Base-by-base conservation (phyloP, 2,329 filamentous ascomycete species). In the Diplodia sapinea region DNA sequence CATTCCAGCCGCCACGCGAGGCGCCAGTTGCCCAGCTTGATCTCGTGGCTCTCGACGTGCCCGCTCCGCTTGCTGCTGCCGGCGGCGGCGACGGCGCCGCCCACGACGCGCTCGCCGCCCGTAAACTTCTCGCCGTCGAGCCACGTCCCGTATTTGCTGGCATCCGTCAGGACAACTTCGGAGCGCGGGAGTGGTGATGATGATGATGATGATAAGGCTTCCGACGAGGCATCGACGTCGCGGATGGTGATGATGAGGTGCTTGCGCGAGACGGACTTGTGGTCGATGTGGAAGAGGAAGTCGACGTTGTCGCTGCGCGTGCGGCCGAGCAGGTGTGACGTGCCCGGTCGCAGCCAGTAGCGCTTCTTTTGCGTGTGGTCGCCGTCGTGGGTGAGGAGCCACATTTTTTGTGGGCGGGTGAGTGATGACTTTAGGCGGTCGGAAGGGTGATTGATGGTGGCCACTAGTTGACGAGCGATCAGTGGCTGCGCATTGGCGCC, bases 181-280 rank as follows among this genome's bases (percentile, higher is more conserved):
- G 93, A 93, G 69, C 90, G 88, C 50, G 83, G 80, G 68, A 88
- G 86, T 68, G 87, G 38, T 17, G 20, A 43, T 2, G 26, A 20
- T 20, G 23, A 8, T 11, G 52, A 13, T 12, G 33, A 8, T 2
- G 33, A 36, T 1, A 12, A 36, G 8, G 33, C 8, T 36, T 9
- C 33, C 33, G 33, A 36, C 65, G 88, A 91, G 74, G 92, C 88
- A 57, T 88, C 89, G 15, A 81, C 89, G 0, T 80, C 73, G 56
- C 85, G 87, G 7, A 98, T 88, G 51, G 88, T 85, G 62, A 99
- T 89, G 38, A 89, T 89, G 71, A 97, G 82, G 79, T 99, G 95
- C 74, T 95, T 92, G 67, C 94, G 86, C 38, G 95, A 99, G 59
- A 99, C 91, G 1, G 90, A 91, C 74, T 91, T 92, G 74, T 95